These are phyloP conservation scores for Plenodomus lindquistii DNA, from an alignment of 2,329 filamentous ascomycete genomes.

Conservation along the genomic window DNA sequence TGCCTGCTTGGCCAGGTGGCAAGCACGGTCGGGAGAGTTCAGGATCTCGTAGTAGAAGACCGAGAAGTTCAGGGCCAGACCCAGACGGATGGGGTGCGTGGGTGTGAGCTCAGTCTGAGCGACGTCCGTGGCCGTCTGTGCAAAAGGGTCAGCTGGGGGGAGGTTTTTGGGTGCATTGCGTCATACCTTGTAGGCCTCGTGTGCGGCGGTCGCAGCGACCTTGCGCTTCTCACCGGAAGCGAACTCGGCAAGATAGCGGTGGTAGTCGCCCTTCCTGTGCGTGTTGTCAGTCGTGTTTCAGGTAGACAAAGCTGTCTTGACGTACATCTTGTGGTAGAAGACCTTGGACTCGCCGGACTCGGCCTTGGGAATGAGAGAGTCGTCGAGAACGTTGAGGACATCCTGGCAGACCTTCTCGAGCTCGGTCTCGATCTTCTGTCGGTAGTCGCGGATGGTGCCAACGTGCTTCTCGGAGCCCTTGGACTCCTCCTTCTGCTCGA, in stretches of 20 bases:
- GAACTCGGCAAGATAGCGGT: constrained; percentile 94
- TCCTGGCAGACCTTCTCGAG: constrained; percentile 98
- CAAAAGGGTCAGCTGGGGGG: constrained; percentile 23
- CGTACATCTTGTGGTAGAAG: constrained; percentile 99
- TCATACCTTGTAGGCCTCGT: constrained; percentile 95
- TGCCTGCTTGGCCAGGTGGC: constrained; percentile 98
- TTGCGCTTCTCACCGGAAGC: constrained; percentile 91
- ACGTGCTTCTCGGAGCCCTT: constrained; percentile 98
- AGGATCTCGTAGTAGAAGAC: constrained; percentile 99
- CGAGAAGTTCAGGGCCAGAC: constrained; percentile 97
- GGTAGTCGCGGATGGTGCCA: constrained; percentile 91
- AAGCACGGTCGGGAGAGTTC: constrained; percentile 96
- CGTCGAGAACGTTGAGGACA: constrained; percentile 91
- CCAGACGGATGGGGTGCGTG: constrained; percentile 96
- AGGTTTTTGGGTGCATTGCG: constrained; percentile 26
- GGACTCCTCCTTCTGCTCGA: constrained; percentile 99
- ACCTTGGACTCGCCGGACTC: constrained; percentile 98
- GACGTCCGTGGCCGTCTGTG: constrained; percentile 91
- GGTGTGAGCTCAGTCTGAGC: constrained; percentile 97
- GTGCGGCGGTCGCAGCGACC: constrained; percentile 80
- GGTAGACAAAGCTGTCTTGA: constrained; percentile 23
- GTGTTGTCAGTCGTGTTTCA: constrained; percentile 18
- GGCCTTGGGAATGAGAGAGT: constrained; percentile 92
- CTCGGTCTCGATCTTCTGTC: constrained; percentile 96
- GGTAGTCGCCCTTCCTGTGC: constrained; percentile 94